Percentiles rank a stretch among this genome's conserved stretches.
phyloP scores from a whole-genome alignment of 139 green algal species.

The Asterochloris erici region DNA sequence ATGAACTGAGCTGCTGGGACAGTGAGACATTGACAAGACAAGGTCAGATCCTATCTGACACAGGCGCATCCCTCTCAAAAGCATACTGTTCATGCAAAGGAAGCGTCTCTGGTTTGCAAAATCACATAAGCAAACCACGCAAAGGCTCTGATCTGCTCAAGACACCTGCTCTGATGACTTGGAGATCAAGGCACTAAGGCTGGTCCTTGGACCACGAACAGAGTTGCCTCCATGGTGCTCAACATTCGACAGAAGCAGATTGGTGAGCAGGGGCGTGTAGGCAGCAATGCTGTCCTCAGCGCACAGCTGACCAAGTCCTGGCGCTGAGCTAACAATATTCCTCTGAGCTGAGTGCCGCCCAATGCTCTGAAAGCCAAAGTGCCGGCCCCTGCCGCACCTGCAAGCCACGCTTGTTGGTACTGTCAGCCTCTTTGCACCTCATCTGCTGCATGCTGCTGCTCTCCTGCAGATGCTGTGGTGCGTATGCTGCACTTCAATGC shows the following conservation, averaged over 20 bases:
- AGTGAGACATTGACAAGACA: too few relatives aligned
- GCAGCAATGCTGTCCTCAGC: background rate
- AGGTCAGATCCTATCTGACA: too few relatives aligned
- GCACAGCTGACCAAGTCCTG: background rate
- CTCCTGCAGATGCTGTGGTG: conserved; percentile 53
- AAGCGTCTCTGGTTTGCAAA: too few relatives aligned
- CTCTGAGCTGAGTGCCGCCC: background rate
- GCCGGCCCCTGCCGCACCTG: background rate
- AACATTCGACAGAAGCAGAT: conserved; percentile 72
- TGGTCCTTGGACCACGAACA: too few relatives aligned
- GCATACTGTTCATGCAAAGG: too few relatives aligned
- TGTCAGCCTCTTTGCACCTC: background rate
- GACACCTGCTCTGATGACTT: too few relatives aligned
- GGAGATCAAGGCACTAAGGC: too few relatives aligned
- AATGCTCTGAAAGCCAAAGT: background rate
- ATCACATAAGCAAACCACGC: too few relatives aligned
- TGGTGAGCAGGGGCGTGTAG: conserved; percentile 35
- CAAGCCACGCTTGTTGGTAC: background rate
- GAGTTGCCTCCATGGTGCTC: conserved; percentile 49
- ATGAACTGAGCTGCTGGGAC: too few relatives aligned
- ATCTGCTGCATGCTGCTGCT: background rate
- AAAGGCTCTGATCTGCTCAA: too few relatives aligned
- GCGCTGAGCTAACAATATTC: background rate
- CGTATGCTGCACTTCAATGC: conserved; percentile 62
- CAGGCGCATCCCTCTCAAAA: too few relatives aligned